Conservation (phyloP, 345 rosid species). For the Linum trigynum region DNA sequence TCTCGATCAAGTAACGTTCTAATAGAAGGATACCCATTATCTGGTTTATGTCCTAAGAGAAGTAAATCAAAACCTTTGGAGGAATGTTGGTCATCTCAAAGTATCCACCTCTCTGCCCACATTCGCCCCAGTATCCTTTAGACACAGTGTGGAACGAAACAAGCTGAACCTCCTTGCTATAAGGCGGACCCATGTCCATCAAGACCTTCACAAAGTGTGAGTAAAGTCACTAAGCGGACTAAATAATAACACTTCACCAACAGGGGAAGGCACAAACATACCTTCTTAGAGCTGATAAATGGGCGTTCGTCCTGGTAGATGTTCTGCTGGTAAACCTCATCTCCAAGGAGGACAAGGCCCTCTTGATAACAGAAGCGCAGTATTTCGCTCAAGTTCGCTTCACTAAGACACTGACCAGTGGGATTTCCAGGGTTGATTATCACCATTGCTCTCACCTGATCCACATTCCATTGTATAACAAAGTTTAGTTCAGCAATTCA, state of each 20-base stretch:
- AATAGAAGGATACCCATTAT: constrained; percentile 9
- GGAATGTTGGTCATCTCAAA: constrained; percentile 98
- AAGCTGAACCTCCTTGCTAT: constrained; percentile 84
- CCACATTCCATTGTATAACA: constrained; percentile 8
- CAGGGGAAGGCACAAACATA: constrained; percentile 14
- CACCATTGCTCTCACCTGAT: constrained; percentile 94
- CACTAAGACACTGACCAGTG: constrained; percentile 96
- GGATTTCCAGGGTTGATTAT: constrained; percentile 99
- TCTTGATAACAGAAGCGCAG: constrained; percentile 69
- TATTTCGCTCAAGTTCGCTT: constrained; percentile 79
- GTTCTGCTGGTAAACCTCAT: constrained; percentile 98
- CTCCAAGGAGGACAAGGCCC: constrained; percentile 78
- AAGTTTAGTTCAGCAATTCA: constrained; percentile 5
- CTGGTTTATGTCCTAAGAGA: neutral
- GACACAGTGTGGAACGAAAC: constrained; percentile 95
- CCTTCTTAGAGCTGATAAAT: constrained; percentile 82
- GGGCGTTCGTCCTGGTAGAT: constrained; percentile 95
- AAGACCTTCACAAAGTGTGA: constrained; percentile 40
- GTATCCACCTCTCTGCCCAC: constrained; percentile 99
- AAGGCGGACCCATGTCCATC: constrained; percentile 80
- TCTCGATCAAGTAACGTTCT: neutral
- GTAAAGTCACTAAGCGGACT: constrained; percentile 1
- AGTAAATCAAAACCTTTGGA: constrained; percentile 45
- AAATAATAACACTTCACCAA: constrained; percentile 11
- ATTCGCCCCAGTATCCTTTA: constrained; percentile 99